phyloP scores from a whole-genome alignment of 306 rosid genomes.

The Gynostemma pentaphyllum region DNA sequence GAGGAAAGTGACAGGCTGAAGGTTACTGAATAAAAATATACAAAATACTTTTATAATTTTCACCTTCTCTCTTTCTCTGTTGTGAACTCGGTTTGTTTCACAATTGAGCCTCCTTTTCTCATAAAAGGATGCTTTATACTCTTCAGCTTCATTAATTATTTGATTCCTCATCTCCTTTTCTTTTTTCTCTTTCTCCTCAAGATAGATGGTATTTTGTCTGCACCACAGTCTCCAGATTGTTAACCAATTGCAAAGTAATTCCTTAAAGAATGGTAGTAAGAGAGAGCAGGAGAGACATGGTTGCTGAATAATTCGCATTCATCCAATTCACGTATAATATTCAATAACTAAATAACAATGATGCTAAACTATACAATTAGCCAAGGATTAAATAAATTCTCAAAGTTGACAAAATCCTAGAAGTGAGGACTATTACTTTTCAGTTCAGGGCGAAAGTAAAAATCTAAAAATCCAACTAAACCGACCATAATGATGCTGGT shows the following conservation, averaged over 20 bases:
- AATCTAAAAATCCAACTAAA: too few relatives aligned
- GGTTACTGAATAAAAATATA: background rate
- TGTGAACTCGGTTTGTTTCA: slow-evolving; percentile 53
- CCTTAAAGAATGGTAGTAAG: background rate
- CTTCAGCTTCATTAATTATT: slow-evolving; percentile 85
- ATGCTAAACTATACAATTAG: background rate
- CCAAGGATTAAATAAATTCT: background rate
- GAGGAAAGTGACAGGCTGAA: slow-evolving; percentile 3
- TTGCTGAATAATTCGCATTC: background rate
- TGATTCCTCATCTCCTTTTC: slow-evolving; percentile 80
- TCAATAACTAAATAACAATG: background rate
- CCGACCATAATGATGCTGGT: too few relatives aligned
- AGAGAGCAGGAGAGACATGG: background rate
- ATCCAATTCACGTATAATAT: background rate
- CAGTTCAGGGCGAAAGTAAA: too few relatives aligned
- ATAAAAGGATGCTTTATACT: slow-evolving; percentile 53
- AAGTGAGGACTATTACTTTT: too few relatives aligned
- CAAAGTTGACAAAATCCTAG: background rate
- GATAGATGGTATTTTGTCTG: slow-evolving; percentile 67
- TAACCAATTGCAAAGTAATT: background rate
- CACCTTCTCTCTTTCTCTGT: slow-evolving; percentile 87
- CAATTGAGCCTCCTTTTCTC: slow-evolving; percentile 69
- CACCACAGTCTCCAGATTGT: slow-evolving; percentile 8
- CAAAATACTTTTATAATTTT: background rate
- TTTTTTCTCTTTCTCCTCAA: slow-evolving; percentile 74